Evolutionary conservation across 2,329 filamentous ascomycete genomes (phyloP), one percentile per base, ranked within the genome.

Genomic region (Emergomyces pasteurianus): DNA sequence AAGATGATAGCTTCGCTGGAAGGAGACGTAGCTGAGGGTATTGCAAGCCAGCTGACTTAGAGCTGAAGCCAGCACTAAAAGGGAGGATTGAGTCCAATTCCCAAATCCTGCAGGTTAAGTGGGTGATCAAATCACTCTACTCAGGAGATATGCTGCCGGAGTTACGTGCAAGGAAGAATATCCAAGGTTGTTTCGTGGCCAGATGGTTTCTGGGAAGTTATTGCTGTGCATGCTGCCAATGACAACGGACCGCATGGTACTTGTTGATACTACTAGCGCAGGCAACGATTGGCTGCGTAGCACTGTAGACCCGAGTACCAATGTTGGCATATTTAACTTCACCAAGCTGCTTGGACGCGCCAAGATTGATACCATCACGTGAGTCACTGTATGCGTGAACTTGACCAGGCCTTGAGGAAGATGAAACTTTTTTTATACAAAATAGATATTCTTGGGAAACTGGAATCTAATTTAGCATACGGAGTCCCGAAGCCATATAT

Each of bases 1-100:
- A 62, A 57, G 62, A 64, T 60, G 60, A 65, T 54, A 52, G 26
- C 12, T 49, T 50, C 28, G 47, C 21, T 10, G 40, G 14, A 31
- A 38, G 8, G 31, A 9, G n/a, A n/a, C 23, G 28, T n/a, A 23
- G 43, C 21, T 43, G n/a, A 47, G 7, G 3, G 16, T 12, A 43
- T 26, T 42, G 57, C 28, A 42, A 34, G 16, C 18, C n/a, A 2
- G 38, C 23, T n/a, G 23, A 8, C 16, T 8, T 12, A 23, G 28
- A 58, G 9, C 12, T 38, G 2, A n/a, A 14, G 34, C 36, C 40
- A 46, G 54, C 54, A 43, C 28, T 31, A 21, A 31, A 38, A 57
- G 21, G 38, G 16, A 16, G 43, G 31, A 38, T 38, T 1, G 46
- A 50, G 16, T n/a, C 57, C 46, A 58, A 40, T 46, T 58, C 57